These are phyloP conservation scores for Acanthamoeba castellanii DNA, from an alignment of 208 protist species.

Conservation along the genomic window DNA sequence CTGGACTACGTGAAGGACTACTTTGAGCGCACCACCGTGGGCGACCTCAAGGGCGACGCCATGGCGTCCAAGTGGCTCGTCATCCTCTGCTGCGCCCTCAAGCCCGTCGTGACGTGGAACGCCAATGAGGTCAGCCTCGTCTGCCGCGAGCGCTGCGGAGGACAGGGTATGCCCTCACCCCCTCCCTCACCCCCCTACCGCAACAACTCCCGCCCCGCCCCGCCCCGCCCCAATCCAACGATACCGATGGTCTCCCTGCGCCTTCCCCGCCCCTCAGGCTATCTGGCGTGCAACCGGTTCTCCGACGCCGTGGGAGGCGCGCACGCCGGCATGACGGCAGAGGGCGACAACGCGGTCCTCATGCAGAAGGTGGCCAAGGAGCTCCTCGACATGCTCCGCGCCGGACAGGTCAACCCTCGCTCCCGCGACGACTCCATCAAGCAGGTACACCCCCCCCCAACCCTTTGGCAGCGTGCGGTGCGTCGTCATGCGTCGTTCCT, in stretches of 20 bases:
- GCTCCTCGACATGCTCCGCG: conserved; percentile 75
- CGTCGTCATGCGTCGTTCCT: no score
- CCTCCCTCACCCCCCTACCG: not conserved
- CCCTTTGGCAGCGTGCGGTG: no score
- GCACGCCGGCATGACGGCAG: conserved; percentile 82
- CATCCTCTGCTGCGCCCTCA: conserved; percentile 78
- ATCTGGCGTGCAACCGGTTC: conserved; percentile 76
- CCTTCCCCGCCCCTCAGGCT: conserved; percentile 41
- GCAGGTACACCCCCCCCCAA: no score
- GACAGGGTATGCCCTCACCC: conserved; percentile 24
- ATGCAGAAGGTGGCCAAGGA: conserved; percentile 87
- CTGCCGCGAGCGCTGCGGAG: conserved; percentile 80
- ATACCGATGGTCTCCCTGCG: not conserved
- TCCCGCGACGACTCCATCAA: not conserved
- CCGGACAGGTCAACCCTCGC: conserved; percentile 25
- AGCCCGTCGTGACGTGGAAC: conserved; percentile 81
- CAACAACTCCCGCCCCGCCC: not conserved
- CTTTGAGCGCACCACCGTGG: conserved; percentile 48
- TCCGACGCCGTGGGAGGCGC: conserved; percentile 76
- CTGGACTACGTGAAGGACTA: conserved; percentile 83
- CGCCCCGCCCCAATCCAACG: no score
- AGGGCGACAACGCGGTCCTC: conserved; percentile 86
- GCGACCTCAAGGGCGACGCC: conserved; percentile 15
- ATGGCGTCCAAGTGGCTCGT: not conserved
- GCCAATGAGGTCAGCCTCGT: conserved; percentile 21